Percentiles rank a stretch among this genome's conserved stretches.
Evolutionary conservation across 192 early-diverging fungal species (phyloP).

Genomic region (Funneliformis mosseae): DNA sequence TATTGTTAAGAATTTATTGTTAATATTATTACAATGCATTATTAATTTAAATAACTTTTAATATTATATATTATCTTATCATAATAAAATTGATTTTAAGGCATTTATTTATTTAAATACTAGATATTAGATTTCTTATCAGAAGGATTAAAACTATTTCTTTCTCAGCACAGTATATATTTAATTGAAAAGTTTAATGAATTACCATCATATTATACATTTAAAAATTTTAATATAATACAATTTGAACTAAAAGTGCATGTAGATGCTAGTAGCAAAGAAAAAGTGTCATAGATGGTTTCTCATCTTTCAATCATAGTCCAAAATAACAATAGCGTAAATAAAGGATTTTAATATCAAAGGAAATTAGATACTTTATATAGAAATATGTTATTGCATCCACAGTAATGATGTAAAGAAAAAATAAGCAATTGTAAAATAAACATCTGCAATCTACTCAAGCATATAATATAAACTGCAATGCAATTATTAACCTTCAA

Average conservation of each 20-base stretch:
- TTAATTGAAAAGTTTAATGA: neutral
- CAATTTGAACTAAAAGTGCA: neutral
- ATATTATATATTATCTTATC: too few relatives aligned
- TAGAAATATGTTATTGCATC: neutral
- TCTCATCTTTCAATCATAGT: neutral
- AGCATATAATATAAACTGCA: neutral
- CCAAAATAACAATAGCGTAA: constrained; percentile 9
- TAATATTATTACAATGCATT: too few relatives aligned
- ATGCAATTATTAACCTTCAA: neutral
- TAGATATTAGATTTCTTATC: neutral
- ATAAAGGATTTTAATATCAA: neutral
- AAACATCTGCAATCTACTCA: neutral
- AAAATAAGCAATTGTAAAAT: neutral
- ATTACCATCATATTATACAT: neutral
- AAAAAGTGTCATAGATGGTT: neutral
- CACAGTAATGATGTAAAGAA: neutral
- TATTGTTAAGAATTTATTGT: too few relatives aligned
- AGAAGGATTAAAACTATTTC: neutral
- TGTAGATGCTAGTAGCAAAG: neutral
- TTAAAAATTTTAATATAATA: neutral
- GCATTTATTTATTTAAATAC: too few relatives aligned
- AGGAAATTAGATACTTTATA: constrained; percentile 4
- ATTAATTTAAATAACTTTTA: too few relatives aligned
- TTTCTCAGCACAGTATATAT: neutral
- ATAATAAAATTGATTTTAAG: too few relatives aligned